phyloP scores from a whole-genome alignment of 1,139 yeast species.

The Kodamaea sp. region DNA sequence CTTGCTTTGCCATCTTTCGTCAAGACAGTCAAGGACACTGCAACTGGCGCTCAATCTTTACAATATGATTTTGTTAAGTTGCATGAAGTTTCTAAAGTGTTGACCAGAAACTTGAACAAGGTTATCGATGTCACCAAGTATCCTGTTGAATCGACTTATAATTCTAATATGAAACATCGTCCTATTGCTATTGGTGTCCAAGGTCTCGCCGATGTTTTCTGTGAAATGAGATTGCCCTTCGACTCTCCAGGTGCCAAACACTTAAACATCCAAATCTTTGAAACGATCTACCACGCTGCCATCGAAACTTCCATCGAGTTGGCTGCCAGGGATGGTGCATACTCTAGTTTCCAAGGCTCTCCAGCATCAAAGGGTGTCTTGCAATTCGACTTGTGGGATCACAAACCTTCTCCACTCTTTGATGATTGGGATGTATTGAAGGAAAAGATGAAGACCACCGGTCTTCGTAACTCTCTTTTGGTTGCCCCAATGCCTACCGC shows the following conservation, averaged over 20 bases:
- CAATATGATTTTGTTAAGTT: conserved; percentile 54
- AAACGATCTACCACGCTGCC: conserved; percentile 59
- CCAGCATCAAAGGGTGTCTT: conserved; percentile 57
- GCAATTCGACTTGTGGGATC: conserved; percentile 57
- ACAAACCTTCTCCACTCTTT: conserved; percentile 50
- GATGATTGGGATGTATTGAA: conserved; percentile 57
- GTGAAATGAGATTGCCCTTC: conserved; percentile 54
- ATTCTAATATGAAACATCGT: conserved; percentile 53
- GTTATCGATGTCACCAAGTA: conserved; percentile 56
- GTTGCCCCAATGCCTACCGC: conserved; percentile 69
- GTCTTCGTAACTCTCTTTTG: conserved; percentile 55
- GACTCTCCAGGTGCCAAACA: conserved; percentile 55
- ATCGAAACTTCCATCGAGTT: conserved; percentile 55
- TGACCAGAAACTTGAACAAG: conserved; percentile 52
- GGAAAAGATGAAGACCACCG: conserved; percentile 40
- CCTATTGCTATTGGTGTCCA: conserved; percentile 64
- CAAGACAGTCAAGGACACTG: conserved; percentile 32
- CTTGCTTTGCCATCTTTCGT: conserved; percentile 76
- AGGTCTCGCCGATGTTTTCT: conserved; percentile 59
- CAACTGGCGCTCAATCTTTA: conserved; percentile 17
- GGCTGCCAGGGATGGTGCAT: conserved; percentile 46
- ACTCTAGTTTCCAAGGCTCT: conserved; percentile 50
- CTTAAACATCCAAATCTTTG: conserved; percentile 56
- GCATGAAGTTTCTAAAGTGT: conserved; percentile 52
- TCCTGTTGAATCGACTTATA: conserved; percentile 52